A percentile compares a stretch with the other conserved stretches of the same genome.
phyloP scores from a whole-genome alignment of 2,329 filamentous ascomycete species.

The Pyrenophora teres region DNA sequence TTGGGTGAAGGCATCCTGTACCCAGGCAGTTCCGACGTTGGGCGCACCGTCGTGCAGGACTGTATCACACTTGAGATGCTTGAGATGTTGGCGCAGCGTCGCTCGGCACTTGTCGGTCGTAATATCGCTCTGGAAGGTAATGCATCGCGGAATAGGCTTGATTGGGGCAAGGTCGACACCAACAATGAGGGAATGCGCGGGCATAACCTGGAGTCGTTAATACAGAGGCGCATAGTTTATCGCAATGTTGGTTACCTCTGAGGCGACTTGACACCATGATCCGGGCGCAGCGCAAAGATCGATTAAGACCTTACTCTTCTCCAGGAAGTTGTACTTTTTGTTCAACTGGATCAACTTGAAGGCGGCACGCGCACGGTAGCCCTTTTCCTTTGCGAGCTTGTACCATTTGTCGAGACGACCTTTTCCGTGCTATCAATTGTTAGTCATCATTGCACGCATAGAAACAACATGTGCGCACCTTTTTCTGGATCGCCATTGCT shows the following conservation, averaged over 20 bases:
- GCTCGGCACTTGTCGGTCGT: constrained; percentile 95
- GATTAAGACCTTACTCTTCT: constrained; percentile 93
- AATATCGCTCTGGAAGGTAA: constrained; percentile 96
- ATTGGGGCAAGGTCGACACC: constrained; percentile 95
- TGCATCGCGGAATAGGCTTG: constrained; percentile 91
- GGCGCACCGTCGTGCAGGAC: constrained; percentile 97
- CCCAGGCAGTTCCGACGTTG: constrained; percentile 97
- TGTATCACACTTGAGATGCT: constrained; percentile 94
- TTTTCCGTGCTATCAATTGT: constrained; percentile 73
- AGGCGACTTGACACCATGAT: constrained; percentile 67
- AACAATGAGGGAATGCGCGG: constrained; percentile 83
- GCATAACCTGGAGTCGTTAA: constrained; percentile 67
- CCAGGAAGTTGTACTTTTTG: constrained; percentile 98
- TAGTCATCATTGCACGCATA: constrained; percentile 15
- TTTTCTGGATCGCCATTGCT: constrained; percentile 94
- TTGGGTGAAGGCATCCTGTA: constrained; percentile 97
- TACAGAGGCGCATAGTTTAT: not conserved
- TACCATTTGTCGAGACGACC: constrained; percentile 99
- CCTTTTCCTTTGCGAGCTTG: constrained; percentile 97
- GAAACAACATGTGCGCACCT: constrained; percentile 52
- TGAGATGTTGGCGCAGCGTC: constrained; percentile 85
- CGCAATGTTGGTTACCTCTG: constrained; percentile 71
- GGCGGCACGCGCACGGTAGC: constrained; percentile 90
- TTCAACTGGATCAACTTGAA: constrained; percentile 99
- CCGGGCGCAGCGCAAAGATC: constrained; percentile 98